Evolutionary conservation across 2,329 filamentous ascomycete species (phyloP).

Genomic region (Plenodomus lindquistii): DNA sequence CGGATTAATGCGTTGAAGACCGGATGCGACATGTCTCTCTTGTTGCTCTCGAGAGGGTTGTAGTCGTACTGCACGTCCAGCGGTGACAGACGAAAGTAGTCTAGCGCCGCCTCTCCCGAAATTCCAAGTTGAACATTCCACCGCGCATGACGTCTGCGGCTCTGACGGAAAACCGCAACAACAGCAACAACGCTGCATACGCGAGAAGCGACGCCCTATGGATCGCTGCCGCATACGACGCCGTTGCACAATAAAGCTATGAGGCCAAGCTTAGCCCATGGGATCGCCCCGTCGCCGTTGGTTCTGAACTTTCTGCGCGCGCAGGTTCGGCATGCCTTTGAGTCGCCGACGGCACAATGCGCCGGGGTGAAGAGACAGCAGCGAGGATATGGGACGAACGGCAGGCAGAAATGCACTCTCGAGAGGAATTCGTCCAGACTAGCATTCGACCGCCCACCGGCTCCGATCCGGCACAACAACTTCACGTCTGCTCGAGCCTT

Average conservation of each 20-base stretch:
- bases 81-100: neutral
- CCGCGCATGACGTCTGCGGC: neutral
- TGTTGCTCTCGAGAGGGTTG: too few relatives aligned
- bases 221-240: slow-evolving; percentile 26
- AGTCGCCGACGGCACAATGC: slow-evolving; percentile 27
- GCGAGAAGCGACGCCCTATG: slow-evolving; percentile 33
- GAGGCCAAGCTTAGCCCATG: slow-evolving; percentile 39
- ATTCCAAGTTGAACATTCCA: neutral
- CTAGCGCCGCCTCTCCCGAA: neutral
- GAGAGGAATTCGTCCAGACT: slow-evolving; percentile 1
- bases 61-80: neutral
- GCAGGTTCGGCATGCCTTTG: slow-evolving; percentile 38
- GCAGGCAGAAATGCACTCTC: slow-evolving; percentile 5
- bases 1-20: slow-evolving; percentile 67
- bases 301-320: slow-evolving; percentile 44
- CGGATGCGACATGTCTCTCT: slow-evolving; percentile 20
- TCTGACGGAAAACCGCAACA: neutral
- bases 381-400: slow-evolving; percentile 16
- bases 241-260: slow-evolving; percentile 38
- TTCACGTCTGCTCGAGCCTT: slow-evolving; percentile 4
- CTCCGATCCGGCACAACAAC: neutral
- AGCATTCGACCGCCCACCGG: neutral
- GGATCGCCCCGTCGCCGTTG: slow-evolving; percentile 39
- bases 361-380: slow-evolving; percentile 23
- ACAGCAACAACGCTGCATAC: too few relatives aligned